These are phyloP conservation scores for Rhodotorula sp. DNA, from an alignment of 1,284 basidiomycete genomes.

Conservation along the genomic window DNA sequence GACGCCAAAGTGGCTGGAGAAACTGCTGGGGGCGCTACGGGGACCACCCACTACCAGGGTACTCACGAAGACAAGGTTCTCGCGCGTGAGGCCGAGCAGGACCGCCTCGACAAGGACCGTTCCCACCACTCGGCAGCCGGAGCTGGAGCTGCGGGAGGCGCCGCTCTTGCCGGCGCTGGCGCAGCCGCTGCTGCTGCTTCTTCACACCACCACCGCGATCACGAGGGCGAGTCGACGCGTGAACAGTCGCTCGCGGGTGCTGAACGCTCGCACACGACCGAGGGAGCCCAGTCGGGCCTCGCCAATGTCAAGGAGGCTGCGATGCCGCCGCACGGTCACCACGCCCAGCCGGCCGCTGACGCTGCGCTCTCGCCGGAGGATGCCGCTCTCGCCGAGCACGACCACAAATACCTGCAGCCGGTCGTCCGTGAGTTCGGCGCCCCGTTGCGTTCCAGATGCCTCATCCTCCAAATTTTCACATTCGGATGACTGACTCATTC, in stretches of 20 bases:
- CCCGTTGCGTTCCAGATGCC: not conserved
- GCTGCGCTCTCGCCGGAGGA: conserved; percentile 24
- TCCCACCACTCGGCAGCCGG: not conserved
- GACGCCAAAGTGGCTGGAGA: not conserved
- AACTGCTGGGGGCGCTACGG: not conserved
- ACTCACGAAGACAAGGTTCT: not conserved
- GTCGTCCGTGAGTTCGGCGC: conserved; percentile 22
- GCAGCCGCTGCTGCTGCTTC: not conserved
- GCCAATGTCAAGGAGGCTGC: conserved; percentile 6
- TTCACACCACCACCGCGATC: not conserved
- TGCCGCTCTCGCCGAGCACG: conserved; percentile 24
- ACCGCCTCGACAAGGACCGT: not conserved
- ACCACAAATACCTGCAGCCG: conserved; percentile 28
- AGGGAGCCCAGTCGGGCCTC: not conserved
- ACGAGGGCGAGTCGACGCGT: not conserved
- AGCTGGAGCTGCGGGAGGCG: not conserved
- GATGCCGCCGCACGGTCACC: conserved; percentile 4
- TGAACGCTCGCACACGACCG: not conserved
- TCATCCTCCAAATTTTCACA: too few species aligned
- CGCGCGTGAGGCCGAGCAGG: not conserved
- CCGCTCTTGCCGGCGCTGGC: not conserved
- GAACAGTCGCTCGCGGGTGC: not conserved
- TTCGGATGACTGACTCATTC: too few species aligned
- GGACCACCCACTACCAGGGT: not conserved
- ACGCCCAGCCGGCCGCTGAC: conserved; percentile 8